Evolutionary conservation across 2,329 filamentous ascomycete species (phyloP), one percentile per base, ranked within the genome.

Genomic region (Dactylellina drechsleri): DNA sequence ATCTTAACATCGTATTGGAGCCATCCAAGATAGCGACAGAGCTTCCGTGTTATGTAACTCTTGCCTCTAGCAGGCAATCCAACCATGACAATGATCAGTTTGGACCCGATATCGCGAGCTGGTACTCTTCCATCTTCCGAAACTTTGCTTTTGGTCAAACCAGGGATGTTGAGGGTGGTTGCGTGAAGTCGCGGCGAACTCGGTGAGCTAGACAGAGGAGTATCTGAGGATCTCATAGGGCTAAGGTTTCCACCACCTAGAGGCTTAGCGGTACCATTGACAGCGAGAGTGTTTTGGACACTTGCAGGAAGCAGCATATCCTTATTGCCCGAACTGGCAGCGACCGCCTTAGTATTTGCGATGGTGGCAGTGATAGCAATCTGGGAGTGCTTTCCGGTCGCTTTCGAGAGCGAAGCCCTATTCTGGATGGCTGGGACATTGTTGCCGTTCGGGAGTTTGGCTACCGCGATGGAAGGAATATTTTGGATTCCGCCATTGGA

Each of bases 21-120:
- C 95, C 95, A 99, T 58, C 96, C 94, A 59, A 99, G 84, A 81
- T 98, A 99, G 76, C 95, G 88, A 72, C 95, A 91, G 77, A 99
- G 87, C 84, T 99, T 99, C 85, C 98, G 98, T 76, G 95, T 98
- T 80, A 99, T 96, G 83, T 99, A 99, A 66, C 93, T 97, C 84
- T 99, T 99, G 81, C 95, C 95, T 80, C 95, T 87, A 8, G 95
- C 95, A 1, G 95, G 95, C 79, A 99, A 84, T 77, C 95, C 95
- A 75, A 99, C 95, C 95, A 99, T 99, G 81, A 99, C 89, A 80
- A 99, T 96, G 81, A 98, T 92, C 76, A 99, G 86, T 85, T 99
- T 99, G 47, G 95, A 91, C 58, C 93, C 95, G 58, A 99, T 91
- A 86, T 99, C 95, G 80, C 94, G 88, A 81, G 94, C 90, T 66